phyloP scores from a whole-genome alignment of 768 basidiomycete genomes.

The Austroboletus eburneus region DNA sequence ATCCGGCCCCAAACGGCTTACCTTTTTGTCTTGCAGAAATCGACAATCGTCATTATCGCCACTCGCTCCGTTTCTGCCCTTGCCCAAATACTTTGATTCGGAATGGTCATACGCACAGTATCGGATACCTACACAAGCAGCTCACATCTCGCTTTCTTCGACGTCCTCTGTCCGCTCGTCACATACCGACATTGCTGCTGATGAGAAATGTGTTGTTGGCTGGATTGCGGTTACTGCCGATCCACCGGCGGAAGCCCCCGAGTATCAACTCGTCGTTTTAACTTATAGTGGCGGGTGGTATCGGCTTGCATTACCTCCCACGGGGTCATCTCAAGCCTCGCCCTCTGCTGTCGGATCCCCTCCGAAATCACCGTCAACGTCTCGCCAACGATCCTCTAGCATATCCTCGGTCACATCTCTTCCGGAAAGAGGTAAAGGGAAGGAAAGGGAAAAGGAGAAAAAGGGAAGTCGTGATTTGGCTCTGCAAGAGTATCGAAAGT shows the following conservation, averaged over 20 bases:
- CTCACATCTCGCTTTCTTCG: conserved; percentile 76
- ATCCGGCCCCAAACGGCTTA: conserved; percentile 4
- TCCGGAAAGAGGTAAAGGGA: conserved; percentile 51
- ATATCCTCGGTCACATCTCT: conserved; percentile 48
- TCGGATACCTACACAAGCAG: conserved; percentile 78
- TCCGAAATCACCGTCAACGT: conserved; percentile 35
- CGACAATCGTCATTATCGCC: conserved; percentile 82
- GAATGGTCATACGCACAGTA: conserved; percentile 96
- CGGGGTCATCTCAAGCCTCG: conserved; percentile 18
- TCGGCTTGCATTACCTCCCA: conserved; percentile 60
- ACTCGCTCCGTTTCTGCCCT: conserved; percentile 71
- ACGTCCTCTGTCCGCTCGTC: conserved; percentile 54
- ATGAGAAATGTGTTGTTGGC: conserved; percentile 83
- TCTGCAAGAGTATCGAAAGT: conserved; percentile 74
- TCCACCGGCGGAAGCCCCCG: conserved; percentile 31
- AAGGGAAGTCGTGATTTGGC: conserved; percentile 64
- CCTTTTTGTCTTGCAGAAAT: conserved; percentile 49
- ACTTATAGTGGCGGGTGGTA: conserved; percentile 95
- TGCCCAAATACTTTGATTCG: conserved; percentile 91
- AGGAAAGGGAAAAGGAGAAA: conserved; percentile 48
- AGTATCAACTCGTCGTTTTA: conserved; percentile 78
- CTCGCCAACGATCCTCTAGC: conserved; percentile 51
- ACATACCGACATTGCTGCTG: conserved; percentile 61
- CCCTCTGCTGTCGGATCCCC: conserved; percentile 36
- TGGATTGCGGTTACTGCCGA: conserved; percentile 62